Evolutionary conservation across 345 rosid genomes (phyloP).

Genomic region (Aquilaria yunnanensis): DNA sequence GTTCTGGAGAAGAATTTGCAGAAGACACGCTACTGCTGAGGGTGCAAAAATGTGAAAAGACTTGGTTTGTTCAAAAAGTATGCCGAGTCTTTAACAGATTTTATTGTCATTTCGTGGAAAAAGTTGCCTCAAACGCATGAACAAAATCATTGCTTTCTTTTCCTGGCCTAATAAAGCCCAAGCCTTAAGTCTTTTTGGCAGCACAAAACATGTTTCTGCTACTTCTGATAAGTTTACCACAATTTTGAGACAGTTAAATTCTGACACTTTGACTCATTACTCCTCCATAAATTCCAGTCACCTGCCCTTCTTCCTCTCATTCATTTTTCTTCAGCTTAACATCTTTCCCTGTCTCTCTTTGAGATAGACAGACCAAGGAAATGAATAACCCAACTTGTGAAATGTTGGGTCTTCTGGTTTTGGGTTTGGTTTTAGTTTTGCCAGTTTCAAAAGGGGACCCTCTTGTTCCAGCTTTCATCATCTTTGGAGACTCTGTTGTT

Average conservation of each 20-base stretch:
- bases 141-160: constrained; percentile 12
- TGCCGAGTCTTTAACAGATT: constrained; percentile 5
- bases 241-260: constrained; percentile 10
- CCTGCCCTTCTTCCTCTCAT: constrained; percentile 15
- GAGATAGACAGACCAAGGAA: background rate
- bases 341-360: constrained; percentile 1
- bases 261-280: constrained; percentile 17
- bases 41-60: constrained; percentile 1
- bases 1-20: background rate
- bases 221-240: constrained; percentile 18
- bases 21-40: background rate
- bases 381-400: constrained; percentile 20
- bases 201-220: constrained; percentile 25
- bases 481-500: constrained; percentile 86
- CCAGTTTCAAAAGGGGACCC: constrained; percentile 41
- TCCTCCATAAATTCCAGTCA: constrained; percentile 20
- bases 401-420: constrained; percentile 16
- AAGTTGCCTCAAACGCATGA: background rate
- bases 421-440: constrained; percentile 23
- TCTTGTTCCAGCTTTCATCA: constrained; percentile 70
- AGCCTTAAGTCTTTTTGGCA: background rate
- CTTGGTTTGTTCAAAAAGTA: background rate
- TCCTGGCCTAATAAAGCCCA: constrained; percentile 13
- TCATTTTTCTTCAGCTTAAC: constrained; percentile 5
- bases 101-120: background rate